phyloP scores from a whole-genome alignment of 345 rosid genomes.

The Brassica carinata region DNA sequence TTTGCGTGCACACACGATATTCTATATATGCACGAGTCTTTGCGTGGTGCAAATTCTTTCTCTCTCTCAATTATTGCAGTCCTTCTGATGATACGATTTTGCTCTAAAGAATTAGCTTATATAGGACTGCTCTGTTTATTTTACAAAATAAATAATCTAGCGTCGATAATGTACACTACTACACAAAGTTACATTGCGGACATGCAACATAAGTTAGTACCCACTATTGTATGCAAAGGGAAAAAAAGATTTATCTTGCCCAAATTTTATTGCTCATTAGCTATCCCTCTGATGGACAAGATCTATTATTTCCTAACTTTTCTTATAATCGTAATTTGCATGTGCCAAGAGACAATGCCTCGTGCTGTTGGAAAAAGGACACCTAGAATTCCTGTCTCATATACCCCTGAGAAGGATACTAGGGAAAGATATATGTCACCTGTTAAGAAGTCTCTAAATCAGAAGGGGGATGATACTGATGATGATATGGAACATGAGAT shows the following conservation, averaged over 20 bases:
- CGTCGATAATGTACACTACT: neutral
- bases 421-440: conserved; percentile 60
- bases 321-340: conserved; percentile 35
- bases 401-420: conserved; percentile 55
- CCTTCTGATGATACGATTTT: conserved; percentile 18
- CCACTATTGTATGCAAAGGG: conserved; percentile 4
- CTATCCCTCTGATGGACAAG: neutral
- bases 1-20: conserved; percentile 11
- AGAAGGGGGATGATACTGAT: conserved; percentile 53
- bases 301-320: conserved; percentile 33
- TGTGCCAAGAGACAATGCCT: conserved; percentile 59
- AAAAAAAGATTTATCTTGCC: neutral
- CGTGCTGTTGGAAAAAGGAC: conserved; percentile 91
- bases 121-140: neutral
- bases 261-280: neutral
- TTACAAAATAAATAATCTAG: neutral
- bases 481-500: conserved; percentile 83
- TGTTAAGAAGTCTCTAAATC: conserved; percentile 52
- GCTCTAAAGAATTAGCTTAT: conserved; percentile 16
- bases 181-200: neutral
- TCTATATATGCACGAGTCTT: conserved; percentile 27
- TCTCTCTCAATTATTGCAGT: neutral
- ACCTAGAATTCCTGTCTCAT: conserved; percentile 75
- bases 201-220: conserved; percentile 4
- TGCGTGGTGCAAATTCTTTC: neutral